Evolutionary conservation across 805 yeast genomes (phyloP).

Genomic region (Candida suzukii): DNA sequence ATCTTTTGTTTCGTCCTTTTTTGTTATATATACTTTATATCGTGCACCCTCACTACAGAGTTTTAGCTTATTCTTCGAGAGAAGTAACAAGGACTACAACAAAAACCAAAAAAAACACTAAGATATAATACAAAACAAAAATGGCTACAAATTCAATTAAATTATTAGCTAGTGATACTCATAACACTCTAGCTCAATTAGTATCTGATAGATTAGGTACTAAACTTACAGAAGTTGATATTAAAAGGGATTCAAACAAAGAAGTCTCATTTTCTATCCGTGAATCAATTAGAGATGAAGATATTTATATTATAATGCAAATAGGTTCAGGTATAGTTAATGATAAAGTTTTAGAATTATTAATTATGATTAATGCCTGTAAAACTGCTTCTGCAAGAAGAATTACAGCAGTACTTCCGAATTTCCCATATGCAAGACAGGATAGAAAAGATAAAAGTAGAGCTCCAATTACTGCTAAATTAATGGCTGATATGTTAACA

Average conservation of each 20-base stretch:
- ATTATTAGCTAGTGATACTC: conserved; percentile 60
- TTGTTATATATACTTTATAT: too few relatives aligned
- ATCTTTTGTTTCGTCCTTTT: too few relatives aligned
- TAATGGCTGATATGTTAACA: conserved; percentile 74
- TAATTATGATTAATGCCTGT: conserved; percentile 78
- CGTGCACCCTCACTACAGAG: too few relatives aligned
- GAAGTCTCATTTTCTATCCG: conserved; percentile 75
- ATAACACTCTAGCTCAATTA: conserved; percentile 62
- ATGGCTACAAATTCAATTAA: conserved; percentile 74
- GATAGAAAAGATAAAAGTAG: conserved; percentile 80
- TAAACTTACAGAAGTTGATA: conserved; percentile 52
- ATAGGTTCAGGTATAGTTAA: conserved; percentile 74
- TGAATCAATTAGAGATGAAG: conserved; percentile 82
- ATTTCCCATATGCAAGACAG: conserved; percentile 84
- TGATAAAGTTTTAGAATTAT: conserved; percentile 65
- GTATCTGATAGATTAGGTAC: conserved; percentile 57
- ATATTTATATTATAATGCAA: conserved; percentile 71
- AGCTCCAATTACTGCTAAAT: conserved; percentile 81
- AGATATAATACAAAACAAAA: background rate
- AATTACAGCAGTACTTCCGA: conserved; percentile 77
- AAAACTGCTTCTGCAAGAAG: conserved; percentile 78
- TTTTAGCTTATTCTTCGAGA: too few relatives aligned
- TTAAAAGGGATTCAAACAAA: conserved; percentile 61
- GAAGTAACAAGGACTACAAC: too few relatives aligned
- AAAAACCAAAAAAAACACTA: too few relatives aligned